Evolutionary conservation across 495 filamentous ascomycete species (phyloP).

Genomic region (Hypoxylon fuscum): DNA sequence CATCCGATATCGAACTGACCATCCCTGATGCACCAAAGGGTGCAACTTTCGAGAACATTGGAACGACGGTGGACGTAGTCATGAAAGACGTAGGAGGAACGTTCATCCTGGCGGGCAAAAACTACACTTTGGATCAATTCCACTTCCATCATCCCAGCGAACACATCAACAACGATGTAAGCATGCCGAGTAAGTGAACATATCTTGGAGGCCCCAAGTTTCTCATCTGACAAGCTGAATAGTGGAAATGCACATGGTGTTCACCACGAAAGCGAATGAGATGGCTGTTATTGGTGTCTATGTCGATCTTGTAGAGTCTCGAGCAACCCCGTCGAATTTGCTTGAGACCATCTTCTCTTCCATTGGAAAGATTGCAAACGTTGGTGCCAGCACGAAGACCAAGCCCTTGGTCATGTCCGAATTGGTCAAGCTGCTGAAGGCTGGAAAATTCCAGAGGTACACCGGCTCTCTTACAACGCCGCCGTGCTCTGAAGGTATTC

Average conservation of each 20-base stretch:
- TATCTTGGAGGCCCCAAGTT: neutral
- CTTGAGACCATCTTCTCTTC: slow-evolving; percentile 64
- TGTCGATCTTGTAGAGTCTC: slow-evolving; percentile 62
- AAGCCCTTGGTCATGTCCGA: slow-evolving; percentile 64
- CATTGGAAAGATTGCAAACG: slow-evolving; percentile 60
- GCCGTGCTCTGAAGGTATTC: slow-evolving; percentile 70
- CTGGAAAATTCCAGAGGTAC: slow-evolving; percentile 63
- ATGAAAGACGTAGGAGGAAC: slow-evolving; percentile 49
- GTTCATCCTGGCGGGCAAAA: slow-evolving; percentile 54
- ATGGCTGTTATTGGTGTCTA: slow-evolving; percentile 68
- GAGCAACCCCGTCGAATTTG: slow-evolving; percentile 51
- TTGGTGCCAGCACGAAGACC: slow-evolving; percentile 65
- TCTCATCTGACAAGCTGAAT: slow-evolving; percentile 36
- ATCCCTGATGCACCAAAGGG: slow-evolving; percentile 49
- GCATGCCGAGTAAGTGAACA: slow-evolving; percentile 49
- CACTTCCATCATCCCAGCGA: slow-evolving; percentile 77
- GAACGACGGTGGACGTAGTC: slow-evolving; percentile 66
- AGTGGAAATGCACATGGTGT: slow-evolving; percentile 76
- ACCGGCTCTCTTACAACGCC: slow-evolving; percentile 73
- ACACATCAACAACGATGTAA: slow-evolving; percentile 62
- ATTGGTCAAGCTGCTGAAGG: slow-evolving; percentile 59
- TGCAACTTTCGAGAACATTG: slow-evolving; percentile 66
- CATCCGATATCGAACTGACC: slow-evolving; percentile 45
- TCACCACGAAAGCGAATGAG: slow-evolving; percentile 52
- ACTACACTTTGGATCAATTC: slow-evolving; percentile 68